phyloP scores from a whole-genome alignment of 495 filamentous ascomycete species.

The Penicillium odoratum region DNA sequence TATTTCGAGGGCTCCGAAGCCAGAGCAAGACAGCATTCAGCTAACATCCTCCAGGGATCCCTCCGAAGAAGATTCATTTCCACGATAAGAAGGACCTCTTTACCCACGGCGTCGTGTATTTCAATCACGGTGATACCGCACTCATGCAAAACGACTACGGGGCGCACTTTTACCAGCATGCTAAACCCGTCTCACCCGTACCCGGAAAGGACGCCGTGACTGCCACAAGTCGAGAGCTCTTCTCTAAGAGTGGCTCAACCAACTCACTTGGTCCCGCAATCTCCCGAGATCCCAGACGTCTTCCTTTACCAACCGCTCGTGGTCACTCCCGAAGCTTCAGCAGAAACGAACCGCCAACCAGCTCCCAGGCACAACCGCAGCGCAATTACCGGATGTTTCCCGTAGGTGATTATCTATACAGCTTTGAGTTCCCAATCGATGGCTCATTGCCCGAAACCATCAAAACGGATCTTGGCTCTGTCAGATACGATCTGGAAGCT shows the following conservation, averaged over 20 bases:
- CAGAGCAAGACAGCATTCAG: not conserved
- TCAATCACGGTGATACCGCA: conserved; percentile 56
- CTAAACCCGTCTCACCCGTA: conserved; percentile 39
- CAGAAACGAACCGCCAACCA: conserved; percentile 67
- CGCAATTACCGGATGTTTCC: conserved; percentile 89
- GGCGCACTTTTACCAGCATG: conserved; percentile 46
- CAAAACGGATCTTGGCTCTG: conserved; percentile 81
- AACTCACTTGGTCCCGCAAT: conserved; percentile 39
- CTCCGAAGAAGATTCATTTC: conserved; percentile 80
- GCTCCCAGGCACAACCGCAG: conserved; percentile 63
- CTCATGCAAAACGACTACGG: conserved; percentile 65
- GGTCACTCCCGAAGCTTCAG: conserved; percentile 80
- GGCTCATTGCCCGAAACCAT: conserved; percentile 91
- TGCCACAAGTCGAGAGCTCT: conserved; percentile 41
- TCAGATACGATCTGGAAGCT: conserved; percentile 87
- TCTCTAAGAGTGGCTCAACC: conserved; percentile 41
- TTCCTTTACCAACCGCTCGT: conserved; percentile 77
- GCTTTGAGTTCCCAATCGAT: conserved; percentile 93
- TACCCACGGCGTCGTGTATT: conserved; percentile 49
- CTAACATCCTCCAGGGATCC: conserved; percentile 63
- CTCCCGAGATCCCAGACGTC: conserved; percentile 56
- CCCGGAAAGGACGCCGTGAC: conserved; percentile 51
- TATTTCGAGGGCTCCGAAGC: not conserved
- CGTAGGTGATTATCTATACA: conserved; percentile 90
- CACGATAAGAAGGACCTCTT: conserved; percentile 69